Conservation (phyloP, 2,329 filamentous ascomycete genomes). For the Corynespora cassiicola region DNA sequence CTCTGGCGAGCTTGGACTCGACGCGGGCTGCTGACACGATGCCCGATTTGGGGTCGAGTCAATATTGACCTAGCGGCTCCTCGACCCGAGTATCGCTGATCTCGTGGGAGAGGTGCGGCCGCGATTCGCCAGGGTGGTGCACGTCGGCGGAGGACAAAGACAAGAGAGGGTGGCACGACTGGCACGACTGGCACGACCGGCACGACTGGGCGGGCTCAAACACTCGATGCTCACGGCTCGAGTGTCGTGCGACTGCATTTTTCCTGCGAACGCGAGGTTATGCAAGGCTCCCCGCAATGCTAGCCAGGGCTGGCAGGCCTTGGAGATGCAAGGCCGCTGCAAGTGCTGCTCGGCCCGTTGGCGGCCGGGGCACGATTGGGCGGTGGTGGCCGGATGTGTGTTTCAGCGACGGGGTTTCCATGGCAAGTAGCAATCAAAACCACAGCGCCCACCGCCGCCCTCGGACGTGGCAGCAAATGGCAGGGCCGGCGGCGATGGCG, state of each 20-base stretch:
- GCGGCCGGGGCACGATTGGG: constrained; percentile 15
- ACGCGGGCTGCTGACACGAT: too few relatives aligned
- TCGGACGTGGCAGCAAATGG: background rate
- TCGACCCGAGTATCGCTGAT: too few relatives aligned
- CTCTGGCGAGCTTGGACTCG: too few relatives aligned
- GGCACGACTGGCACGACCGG: too few relatives aligned
- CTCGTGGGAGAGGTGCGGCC: too few relatives aligned
- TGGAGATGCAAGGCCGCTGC: constrained; percentile 19
- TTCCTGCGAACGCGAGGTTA: constrained; percentile 7
- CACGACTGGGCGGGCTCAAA: too few relatives aligned
- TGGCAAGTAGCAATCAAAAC: constrained; percentile 18
- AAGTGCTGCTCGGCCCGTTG: constrained; percentile 33
- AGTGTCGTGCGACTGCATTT: constrained; percentile 15
- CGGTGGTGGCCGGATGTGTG: constrained; percentile 10
- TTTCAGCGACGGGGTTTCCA: constrained; percentile 32
- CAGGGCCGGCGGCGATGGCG: background rate
- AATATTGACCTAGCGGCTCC: too few relatives aligned
- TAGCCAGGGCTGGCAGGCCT: constrained; percentile 17
- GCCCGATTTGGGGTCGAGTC: too few relatives aligned
- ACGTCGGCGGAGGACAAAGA: too few relatives aligned
- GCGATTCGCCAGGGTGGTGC: too few relatives aligned
- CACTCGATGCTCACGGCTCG: too few relatives aligned
- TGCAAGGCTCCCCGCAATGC: constrained; percentile 24
- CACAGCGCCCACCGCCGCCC: background rate
- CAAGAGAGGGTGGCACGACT: too few relatives aligned